Evolutionary conservation across 768 basidiomycete genomes (phyloP).

Genomic region (Boletus fagicola): DNA sequence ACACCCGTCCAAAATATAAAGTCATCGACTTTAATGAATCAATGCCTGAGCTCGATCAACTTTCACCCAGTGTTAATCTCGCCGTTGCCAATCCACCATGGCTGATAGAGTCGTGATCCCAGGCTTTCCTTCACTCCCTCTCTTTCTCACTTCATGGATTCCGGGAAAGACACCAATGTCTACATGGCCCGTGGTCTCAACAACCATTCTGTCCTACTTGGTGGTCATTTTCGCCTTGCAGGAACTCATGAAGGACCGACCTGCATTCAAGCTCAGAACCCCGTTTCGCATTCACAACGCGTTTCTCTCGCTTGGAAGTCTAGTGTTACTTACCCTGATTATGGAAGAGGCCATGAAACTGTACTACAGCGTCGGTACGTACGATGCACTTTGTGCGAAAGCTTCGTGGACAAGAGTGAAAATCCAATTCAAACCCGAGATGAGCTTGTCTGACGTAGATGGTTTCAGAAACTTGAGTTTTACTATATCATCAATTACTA

Average conservation of each 20-base stretch:
- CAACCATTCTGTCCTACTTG: too few species aligned
- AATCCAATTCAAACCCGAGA: slow-evolving; percentile 26
- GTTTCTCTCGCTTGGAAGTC: slow-evolving; percentile 77
- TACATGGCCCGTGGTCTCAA: too few species aligned
- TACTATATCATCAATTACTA: slow-evolving; percentile 98
- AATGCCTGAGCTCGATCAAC: not conserved
- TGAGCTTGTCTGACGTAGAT: slow-evolving; percentile 3
- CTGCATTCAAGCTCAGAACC: slow-evolving; percentile 65
- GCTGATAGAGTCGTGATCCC: not conserved
- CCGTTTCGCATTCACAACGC: slow-evolving; percentile 87
- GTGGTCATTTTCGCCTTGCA: slow-evolving; percentile 42
- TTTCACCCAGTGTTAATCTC: not conserved
- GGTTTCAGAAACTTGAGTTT: slow-evolving; percentile 73
- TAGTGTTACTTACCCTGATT: slow-evolving; percentile 74
- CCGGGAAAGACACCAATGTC: slow-evolving; percentile 46
- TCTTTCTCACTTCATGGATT: slow-evolving; percentile 60
- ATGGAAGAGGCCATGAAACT: slow-evolving; percentile 82
- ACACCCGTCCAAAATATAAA: too few species aligned
- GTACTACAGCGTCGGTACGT: slow-evolving; percentile 66
- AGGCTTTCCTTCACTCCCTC: slow-evolving; percentile 41
- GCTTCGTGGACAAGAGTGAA: slow-evolving; percentile 80
- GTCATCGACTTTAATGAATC: too few species aligned
- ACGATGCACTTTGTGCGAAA: slow-evolving; percentile 69
- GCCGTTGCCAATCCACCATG: slow-evolving; percentile 4
- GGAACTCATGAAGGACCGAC: slow-evolving; percentile 75